Evolutionary conservation across 345 rosid species (phyloP).

Genomic region (Arabidopsis suecica): DNA sequence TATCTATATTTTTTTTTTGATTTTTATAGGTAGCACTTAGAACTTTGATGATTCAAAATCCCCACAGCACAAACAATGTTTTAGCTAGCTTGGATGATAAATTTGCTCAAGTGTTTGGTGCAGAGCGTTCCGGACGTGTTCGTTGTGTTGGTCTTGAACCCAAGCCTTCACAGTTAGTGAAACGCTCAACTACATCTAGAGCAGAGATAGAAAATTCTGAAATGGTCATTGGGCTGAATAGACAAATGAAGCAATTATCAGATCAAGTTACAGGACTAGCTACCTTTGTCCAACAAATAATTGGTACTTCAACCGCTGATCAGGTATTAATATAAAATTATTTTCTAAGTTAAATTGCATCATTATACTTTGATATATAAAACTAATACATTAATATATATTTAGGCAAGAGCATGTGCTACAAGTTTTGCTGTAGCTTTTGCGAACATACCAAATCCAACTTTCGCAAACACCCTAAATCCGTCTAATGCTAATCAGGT

Average conservation of each 20-base stretch:
- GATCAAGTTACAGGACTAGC: not conserved
- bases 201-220: not conserved
- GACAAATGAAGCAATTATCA: not conserved
- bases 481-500: not conserved
- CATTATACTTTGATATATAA: not conserved
- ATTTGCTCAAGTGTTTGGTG: constrained; percentile 24
- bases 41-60: not conserved
- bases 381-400: not conserved
- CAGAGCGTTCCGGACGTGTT: not conserved
- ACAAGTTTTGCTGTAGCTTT: not conserved
- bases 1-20: too few species aligned
- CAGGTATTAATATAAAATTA: not conserved
- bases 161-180: not conserved
- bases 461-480: not conserved
- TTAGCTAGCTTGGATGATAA: constrained; percentile 22
- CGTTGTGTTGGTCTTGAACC: constrained; percentile 11
- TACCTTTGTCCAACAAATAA: not conserved
- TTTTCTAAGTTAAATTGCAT: not conserved
- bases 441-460: not conserved
- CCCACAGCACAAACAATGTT: not conserved
- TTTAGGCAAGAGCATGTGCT: not conserved
- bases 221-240: not conserved
- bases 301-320: not conserved
- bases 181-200: not conserved
- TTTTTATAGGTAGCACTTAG: not conserved